Evolutionary conservation across 2,329 filamentous ascomycete genomes (phyloP).

Genomic region (Huntiella abstrusa): DNA sequence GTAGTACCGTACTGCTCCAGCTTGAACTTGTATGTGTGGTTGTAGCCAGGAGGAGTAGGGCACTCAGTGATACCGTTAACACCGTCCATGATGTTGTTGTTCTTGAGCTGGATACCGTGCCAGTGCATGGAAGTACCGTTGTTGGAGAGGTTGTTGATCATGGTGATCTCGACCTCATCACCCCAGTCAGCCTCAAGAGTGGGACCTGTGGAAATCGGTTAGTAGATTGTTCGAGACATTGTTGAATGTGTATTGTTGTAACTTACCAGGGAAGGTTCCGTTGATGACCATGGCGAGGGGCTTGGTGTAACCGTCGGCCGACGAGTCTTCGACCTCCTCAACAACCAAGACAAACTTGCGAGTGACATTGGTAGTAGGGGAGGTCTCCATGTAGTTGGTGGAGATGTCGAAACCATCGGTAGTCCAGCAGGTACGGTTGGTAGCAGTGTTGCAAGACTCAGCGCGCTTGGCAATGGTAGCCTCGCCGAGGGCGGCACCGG

Average conservation of each 20-base stretch:
- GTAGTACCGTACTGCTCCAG: conserved; percentile 22
- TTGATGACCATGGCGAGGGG: conserved; percentile 14
- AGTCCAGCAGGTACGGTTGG: conserved; percentile 14
- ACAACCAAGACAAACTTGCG: conserved; percentile 13
- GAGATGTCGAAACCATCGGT: conserved; percentile 17
- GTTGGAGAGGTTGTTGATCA: conserved; percentile 43
- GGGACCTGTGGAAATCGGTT: conserved; percentile 7
- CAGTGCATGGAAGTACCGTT: conserved; percentile 29
- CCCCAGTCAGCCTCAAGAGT: conserved; percentile 23
- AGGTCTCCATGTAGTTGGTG: conserved; percentile 16
- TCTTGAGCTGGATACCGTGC: conserved; percentile 28
- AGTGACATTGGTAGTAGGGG: conserved; percentile 17
- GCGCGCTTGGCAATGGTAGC: conserved; percentile 12
- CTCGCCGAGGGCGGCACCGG: conserved; percentile 5
- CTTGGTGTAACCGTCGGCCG: conserved; percentile 13
- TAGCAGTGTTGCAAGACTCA: conserved; percentile 14
- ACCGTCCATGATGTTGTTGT: conserved; percentile 28
- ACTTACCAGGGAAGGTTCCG: conserved; percentile 13
- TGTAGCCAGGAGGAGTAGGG: conserved; percentile 20
- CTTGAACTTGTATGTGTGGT: conserved; percentile 20
- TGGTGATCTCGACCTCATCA: conserved; percentile 35
- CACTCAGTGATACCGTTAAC: conserved; percentile 26
- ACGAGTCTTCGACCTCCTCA: conserved; percentile 10
- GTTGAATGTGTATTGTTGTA: neutral
- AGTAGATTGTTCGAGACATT: neutral